Conservation (phyloP, 73 alveolate species). For the Halteria grandinella region DNA sequence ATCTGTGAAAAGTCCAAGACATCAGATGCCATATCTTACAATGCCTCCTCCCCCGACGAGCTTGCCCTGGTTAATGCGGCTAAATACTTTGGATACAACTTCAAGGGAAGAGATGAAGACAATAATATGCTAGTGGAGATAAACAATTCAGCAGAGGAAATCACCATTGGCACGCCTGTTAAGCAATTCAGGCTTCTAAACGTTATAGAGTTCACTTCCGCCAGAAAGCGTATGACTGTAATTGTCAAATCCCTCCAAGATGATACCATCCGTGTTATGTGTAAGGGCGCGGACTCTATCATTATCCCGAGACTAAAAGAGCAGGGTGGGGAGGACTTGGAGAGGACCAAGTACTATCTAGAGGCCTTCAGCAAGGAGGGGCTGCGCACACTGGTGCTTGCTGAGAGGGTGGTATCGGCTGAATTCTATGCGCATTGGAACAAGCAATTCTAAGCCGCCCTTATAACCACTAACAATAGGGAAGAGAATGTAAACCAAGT, state of each 20-base stretch:
- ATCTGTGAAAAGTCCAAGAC: no score
- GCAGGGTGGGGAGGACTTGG: background rate
- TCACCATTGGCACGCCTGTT: background rate
- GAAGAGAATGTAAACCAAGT: constrained; percentile 51
- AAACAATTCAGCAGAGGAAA: constrained; percentile 36
- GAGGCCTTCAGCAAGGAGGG: constrained; percentile 61
- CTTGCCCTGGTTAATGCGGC: constrained; percentile 90
- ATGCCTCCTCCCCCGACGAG: constrained; percentile 95
- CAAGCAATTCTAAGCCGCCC: constrained; percentile 17
- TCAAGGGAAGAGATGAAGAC: constrained; percentile 81
- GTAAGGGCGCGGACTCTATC: constrained; percentile 86
- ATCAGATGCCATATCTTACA: no score
- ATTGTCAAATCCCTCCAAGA: constrained; percentile 67
- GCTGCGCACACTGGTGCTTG: constrained; percentile 61
- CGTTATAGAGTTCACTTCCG: constrained; percentile 87
- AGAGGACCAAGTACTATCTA: background rate
- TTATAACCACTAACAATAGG: constrained; percentile 15
- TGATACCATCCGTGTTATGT: constrained; percentile 28
- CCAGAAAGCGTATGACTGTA: constrained; percentile 89
- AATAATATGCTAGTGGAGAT: constrained; percentile 61
- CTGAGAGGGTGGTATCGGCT: constrained; percentile 21
- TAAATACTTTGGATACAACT: constrained; percentile 73
- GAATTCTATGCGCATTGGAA: constrained; percentile 31
- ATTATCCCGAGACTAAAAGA: constrained; percentile 58
- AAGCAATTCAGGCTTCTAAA: constrained; percentile 75